Evolutionary conservation across 1,284 basidiomycete genomes (phyloP).

Genomic region (Phellopilus nigrolimitatus): DNA sequence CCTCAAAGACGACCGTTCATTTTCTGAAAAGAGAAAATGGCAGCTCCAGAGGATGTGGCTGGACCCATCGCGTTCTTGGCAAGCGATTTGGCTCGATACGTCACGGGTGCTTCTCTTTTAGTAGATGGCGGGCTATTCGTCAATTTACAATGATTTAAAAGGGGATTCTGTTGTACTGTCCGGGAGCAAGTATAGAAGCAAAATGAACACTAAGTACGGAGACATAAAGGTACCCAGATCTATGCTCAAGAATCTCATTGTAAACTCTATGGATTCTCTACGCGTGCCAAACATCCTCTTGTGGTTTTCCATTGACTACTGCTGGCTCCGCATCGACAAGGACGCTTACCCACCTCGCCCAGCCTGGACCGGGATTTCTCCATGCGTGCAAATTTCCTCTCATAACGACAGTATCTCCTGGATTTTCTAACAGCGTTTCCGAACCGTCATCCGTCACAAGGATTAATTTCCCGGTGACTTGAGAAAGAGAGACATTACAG

Average conservation of each 20-base stretch:
- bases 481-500: not conserved
- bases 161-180: not conserved
- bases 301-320: conserved; percentile 39
- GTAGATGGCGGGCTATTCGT: conserved; percentile 80
- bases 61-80: conserved; percentile 76
- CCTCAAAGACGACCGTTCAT: conserved; percentile 1
- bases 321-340: conserved; percentile 52
- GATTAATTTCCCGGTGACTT: conserved; percentile 52
- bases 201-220: no score
- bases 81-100: conserved; percentile 70
- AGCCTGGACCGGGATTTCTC: conserved; percentile 49
- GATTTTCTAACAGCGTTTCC: conserved; percentile 48
- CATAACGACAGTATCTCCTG: conserved; percentile 55
- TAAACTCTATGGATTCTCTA: not conserved
- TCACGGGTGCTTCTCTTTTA: conserved; percentile 64
- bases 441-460: conserved; percentile 52
- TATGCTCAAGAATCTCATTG: no score
- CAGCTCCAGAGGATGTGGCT: conserved; percentile 69
- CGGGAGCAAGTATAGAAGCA: no score
- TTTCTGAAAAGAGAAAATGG: not conserved
- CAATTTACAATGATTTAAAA: conserved; percentile 56
- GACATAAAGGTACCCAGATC: no score
- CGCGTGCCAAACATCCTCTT: conserved; percentile 30
- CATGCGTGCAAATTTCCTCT: conserved; percentile 58
- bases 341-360: conserved; percentile 51